Evolutionary conservation across 176 grass and related monocot species (phyloP), one percentile per base, ranked within the genome.

Genomic region (Bonia amplexicaulis): DNA sequence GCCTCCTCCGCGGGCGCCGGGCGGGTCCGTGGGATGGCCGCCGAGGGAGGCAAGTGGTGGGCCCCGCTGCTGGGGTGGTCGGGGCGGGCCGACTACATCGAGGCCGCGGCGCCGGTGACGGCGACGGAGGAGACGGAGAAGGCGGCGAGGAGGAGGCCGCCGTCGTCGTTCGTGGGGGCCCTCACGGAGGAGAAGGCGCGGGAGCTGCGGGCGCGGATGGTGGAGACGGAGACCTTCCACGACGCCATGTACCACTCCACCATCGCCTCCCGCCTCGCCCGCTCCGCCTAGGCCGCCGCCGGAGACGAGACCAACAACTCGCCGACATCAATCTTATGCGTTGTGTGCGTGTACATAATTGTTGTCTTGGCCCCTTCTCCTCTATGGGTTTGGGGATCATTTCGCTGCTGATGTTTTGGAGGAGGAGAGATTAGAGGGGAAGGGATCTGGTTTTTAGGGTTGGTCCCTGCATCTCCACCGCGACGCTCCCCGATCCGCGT

Each of bases 181-280:
- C 84, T 97, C 35, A 97, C 95, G 17, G 96, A 98, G 85, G 91
- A 98, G 73, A 92, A 98, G 77, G 93, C 96, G 13, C 83, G 85
- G 67, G 87, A 92, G 87, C 93, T 98, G 31, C 91, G 93, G 3
- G 89, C 87, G 74, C 59, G 87, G 72, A 95, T 88, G 89, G 66
- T 88, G 57, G 93, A 90, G 76, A 87, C 73, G 79, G 91, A 95
- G 48, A 85, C 35, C 48, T 98, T 92, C 88, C 93, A 95, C 66
- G 87, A 93, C 70, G 86, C 81, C 69, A 95, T 98, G 96, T 98
- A 95, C 84, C 96, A 95, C 91, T 98, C 96, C 41, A 93, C 89
- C 80, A 98, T 98, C 74, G 96, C 96, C 0, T 95, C 96, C 41
- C 96, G 93, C 57, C 96, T 98, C 69, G 91, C 96, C 1, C 90